phyloP scores from a whole-genome alignment of 441 rosid genomes.

The Rhodomyrtus psidioides region DNA sequence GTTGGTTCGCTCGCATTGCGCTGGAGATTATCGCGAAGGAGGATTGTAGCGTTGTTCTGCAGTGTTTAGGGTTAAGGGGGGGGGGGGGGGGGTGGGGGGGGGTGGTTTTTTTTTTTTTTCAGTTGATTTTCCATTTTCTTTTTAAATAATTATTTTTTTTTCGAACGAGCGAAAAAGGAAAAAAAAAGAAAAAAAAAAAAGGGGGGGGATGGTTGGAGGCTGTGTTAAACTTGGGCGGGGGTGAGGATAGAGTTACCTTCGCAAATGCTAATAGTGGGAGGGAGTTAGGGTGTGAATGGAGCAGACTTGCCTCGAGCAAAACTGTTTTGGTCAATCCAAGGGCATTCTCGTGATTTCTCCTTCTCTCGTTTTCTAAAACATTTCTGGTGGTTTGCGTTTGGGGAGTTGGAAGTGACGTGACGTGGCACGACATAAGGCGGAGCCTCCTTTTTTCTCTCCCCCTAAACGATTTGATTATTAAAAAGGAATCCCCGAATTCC shows the following conservation, averaged over 20 bases:
- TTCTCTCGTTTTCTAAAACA: background rate
- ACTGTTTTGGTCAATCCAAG: background rate
- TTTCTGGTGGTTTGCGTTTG: background rate
- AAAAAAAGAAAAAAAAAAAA: background rate
- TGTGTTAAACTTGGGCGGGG: background rate
- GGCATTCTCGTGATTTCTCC: background rate
- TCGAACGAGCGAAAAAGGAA: background rate
- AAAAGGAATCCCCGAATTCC: background rate
- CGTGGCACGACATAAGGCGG: background rate
- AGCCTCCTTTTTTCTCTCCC: background rate
- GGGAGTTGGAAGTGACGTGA: background rate
- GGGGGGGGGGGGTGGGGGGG: background rate
- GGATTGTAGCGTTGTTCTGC: background rate
- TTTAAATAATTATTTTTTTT: background rate
- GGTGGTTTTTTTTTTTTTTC: background rate
- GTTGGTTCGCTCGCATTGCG: conserved; percentile 2
- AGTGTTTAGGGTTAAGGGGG: background rate
- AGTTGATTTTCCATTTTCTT: background rate
- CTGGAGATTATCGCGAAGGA: conserved; percentile 8
- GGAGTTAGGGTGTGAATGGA: conserved; percentile 6
- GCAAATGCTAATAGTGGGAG: conserved; percentile 11
- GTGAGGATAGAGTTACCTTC: conserved; percentile 12
- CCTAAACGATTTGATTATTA: background rate
- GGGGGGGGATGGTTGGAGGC: background rate
- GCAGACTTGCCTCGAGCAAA: conserved; percentile 3